Evolutionary conservation across 495 filamentous ascomycete species (phyloP).

Genomic region (Talaromyces nanjingensis): DNA sequence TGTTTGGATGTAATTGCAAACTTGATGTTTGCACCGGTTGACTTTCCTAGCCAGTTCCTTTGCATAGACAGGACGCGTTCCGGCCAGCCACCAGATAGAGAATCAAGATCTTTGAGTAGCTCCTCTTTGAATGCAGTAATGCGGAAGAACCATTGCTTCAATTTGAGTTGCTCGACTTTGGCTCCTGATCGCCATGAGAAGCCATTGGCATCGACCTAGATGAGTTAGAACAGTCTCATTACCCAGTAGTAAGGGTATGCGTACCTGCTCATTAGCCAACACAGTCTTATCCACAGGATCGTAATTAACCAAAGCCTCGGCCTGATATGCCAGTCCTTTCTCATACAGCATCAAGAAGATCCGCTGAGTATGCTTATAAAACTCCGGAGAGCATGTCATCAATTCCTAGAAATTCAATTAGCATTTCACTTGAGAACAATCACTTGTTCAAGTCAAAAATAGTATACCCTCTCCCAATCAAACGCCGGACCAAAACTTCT

Average conservation of each 20-base stretch:
- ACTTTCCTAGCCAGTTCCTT: slow-evolving; percentile 81
- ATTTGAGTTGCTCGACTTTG: slow-evolving; percentile 67
- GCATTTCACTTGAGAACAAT: not conserved
- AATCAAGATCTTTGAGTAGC: slow-evolving; percentile 66
- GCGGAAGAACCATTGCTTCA: slow-evolving; percentile 87
- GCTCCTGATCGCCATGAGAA: slow-evolving; percentile 84
- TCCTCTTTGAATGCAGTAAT: slow-evolving; percentile 72
- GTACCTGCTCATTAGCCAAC: slow-evolving; percentile 75
- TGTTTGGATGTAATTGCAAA: slow-evolving; percentile 49
- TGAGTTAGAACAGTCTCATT: not conserved
- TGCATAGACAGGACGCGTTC: slow-evolving; percentile 79
- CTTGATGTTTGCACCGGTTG: slow-evolving; percentile 60
- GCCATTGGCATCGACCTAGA: slow-evolving; percentile 66
- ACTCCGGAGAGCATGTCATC: slow-evolving; percentile 71
- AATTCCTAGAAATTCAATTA: slow-evolving; percentile 52
- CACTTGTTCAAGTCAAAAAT: not conserved
- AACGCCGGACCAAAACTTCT: slow-evolving; percentile 67
- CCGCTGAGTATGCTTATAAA: slow-evolving; percentile 83
- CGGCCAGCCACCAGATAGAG: slow-evolving; percentile 63
- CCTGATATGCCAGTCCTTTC: slow-evolving; percentile 68
- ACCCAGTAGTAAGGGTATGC: not conserved
- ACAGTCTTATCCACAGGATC: slow-evolving; percentile 87
- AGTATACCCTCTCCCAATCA: slow-evolving; percentile 72
- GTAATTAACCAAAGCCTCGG: slow-evolving; percentile 77
- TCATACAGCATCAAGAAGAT: slow-evolving; percentile 72